phyloP scores from a whole-genome alignment of 305 asterid species.

The Euphrasia arctica region DNA sequence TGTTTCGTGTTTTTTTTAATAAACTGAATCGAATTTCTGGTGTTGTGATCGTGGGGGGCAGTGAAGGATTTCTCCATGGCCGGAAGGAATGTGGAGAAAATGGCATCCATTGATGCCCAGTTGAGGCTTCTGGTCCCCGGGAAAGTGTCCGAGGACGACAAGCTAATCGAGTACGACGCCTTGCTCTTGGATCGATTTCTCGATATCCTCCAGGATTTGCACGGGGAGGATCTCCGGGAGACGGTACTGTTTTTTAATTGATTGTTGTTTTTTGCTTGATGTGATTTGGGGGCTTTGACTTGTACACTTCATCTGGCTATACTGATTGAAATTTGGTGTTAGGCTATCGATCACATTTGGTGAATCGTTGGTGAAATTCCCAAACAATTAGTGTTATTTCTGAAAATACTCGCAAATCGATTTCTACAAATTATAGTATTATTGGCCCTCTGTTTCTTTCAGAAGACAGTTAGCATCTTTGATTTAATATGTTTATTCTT shows the following conservation, averaged over 20 bases:
- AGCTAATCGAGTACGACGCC: constrained; percentile 63
- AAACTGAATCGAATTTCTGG: background rate
- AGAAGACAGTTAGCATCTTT: background rate
- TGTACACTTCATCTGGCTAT: background rate
- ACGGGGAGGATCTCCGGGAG: no score
- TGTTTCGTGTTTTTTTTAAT: background rate
- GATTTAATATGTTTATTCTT: background rate
- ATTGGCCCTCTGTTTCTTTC: no score
- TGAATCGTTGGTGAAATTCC: background rate
- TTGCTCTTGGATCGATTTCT: constrained; percentile 14
- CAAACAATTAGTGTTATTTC: background rate
- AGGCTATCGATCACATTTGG: no score
- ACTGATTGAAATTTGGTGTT: background rate
- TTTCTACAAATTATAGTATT: no score
- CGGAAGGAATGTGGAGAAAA: constrained; percentile 43
- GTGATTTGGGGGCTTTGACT: background rate
- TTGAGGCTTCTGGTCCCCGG: constrained; percentile 66
- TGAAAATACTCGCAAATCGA: no score
- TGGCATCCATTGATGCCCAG: constrained; percentile 76
- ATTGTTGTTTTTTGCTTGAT: background rate
- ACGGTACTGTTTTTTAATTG: background rate
- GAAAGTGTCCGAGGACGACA: constrained; percentile 66
- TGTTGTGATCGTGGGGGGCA: background rate
- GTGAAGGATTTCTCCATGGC: background rate
- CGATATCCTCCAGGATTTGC: no score